phyloP scores from a whole-genome alignment of 352 stramenopile genomes.

The Globisporangium uncinulatum region DNA sequence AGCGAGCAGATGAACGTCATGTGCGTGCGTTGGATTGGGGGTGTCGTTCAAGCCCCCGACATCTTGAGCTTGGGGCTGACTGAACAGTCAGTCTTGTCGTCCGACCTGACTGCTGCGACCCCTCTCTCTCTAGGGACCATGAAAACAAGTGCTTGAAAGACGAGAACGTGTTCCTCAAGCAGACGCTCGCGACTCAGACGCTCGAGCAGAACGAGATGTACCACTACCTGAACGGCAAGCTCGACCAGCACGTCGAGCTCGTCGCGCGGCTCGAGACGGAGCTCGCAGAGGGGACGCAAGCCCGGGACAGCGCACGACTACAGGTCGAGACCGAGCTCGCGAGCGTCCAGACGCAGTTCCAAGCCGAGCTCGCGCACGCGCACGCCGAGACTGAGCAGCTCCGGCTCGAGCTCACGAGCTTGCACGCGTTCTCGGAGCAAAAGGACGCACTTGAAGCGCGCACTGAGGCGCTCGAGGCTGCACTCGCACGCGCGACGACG shows the following conservation, averaged over 20 bases:
- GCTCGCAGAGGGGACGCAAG: conserved; percentile 15
- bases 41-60: neutral
- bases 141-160: conserved; percentile 33
- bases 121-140: conserved; percentile 13
- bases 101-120: neutral
- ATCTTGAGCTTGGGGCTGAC: neutral
- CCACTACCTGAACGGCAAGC: conserved; percentile 82
- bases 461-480: conserved; percentile 29
- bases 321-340: conserved; percentile 15
- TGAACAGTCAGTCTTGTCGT: no score
- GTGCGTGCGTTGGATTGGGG: conserved; percentile 8
- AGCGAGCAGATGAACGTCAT: conserved; percentile 37
- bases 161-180: conserved; percentile 42
- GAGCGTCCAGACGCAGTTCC: conserved; percentile 8
- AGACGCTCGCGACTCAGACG: conserved; percentile 29
- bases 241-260: conserved; percentile 69
- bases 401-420: conserved; percentile 31
- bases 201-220: conserved; percentile 81
- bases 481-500: conserved; percentile 18
- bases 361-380: conserved; percentile 15
- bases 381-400: conserved; percentile 18
- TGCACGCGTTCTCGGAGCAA: conserved; percentile 47
- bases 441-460: conserved; percentile 42
- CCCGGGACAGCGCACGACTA: conserved; percentile 14
- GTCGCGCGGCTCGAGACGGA: conserved; percentile 57